phyloP scores from a whole-genome alignment of 116 monocot genomes.

The Trichopus zeylanicus region DNA sequence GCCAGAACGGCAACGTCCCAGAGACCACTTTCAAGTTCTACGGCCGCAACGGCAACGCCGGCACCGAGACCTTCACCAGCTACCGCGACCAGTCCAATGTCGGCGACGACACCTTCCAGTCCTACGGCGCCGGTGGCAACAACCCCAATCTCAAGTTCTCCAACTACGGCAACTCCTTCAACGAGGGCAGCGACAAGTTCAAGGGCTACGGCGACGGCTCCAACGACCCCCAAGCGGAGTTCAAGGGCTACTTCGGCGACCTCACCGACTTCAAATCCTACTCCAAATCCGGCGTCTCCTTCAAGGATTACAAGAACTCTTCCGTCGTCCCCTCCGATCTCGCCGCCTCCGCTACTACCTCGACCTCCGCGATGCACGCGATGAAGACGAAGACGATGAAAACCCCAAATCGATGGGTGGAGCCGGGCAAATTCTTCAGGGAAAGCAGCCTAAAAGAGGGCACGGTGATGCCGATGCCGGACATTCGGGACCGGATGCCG shows the following conservation, averaged over 20 bases:
- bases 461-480: conserved; percentile 64
- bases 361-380: background rate
- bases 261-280: conserved; percentile 15
- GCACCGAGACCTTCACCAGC: conserved; percentile 20
- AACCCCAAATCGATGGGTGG: conserved; percentile 26
- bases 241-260: conserved; percentile 19
- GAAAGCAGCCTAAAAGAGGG: conserved; percentile 41
- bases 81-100: conserved; percentile 19
- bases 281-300: conserved; percentile 21
- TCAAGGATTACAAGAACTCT: conserved; percentile 30
- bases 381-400: background rate
- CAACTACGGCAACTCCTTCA: conserved; percentile 28
- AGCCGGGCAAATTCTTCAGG: conserved; percentile 66
- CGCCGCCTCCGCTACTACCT: background rate
- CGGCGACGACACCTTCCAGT: conserved; percentile 28
- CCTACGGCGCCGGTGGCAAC: conserved; percentile 19
- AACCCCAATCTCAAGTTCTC: conserved; percentile 3
- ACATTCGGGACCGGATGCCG: conserved; percentile 64
- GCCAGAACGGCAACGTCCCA: conserved; percentile 12
- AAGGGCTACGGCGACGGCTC: conserved; percentile 24
- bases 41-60: conserved; percentile 18
- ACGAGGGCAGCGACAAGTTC: conserved; percentile 29
- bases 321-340: conserved; percentile 5
- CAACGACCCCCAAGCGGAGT: conserved; percentile 9
- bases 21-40: conserved; percentile 20